phyloP scores from a whole-genome alignment of 139 green algal species.

The Chlamydomonas applanata region DNA sequence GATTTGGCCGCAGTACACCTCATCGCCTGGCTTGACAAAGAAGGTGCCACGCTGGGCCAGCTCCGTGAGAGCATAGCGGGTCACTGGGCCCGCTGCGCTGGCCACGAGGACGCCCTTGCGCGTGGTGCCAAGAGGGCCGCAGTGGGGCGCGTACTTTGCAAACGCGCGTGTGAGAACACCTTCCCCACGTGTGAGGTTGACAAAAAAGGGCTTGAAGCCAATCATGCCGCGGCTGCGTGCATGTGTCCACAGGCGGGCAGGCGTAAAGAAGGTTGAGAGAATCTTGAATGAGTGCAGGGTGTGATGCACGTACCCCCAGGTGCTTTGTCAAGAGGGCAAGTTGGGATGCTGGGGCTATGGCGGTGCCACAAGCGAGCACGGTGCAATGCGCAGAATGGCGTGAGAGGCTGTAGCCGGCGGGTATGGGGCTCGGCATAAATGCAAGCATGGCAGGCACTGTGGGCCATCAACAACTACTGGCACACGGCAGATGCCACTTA shows the following conservation, averaged over 20 bases:
- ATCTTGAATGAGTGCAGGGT: neutral
- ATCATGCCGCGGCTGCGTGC: constrained; percentile 74
- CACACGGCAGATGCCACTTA: too few species aligned
- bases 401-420: too few species aligned
- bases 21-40: constrained; percentile 62
- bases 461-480: too few species aligned
- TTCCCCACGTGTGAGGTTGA: constrained; percentile 70
- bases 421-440: too few species aligned
- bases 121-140: constrained; percentile 55
- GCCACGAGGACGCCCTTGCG: constrained; percentile 70
- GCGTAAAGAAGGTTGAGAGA: neutral
- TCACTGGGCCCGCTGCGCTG: constrained; percentile 47
- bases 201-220: constrained; percentile 73
- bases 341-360: constrained; percentile 23
- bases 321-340: neutral
- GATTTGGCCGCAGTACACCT: constrained; percentile 83
- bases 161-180: constrained; percentile 82
- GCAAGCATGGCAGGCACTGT: too few species aligned
- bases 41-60: constrained; percentile 77
- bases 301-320: neutral
- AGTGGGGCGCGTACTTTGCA: constrained; percentile 41
- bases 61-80: constrained; percentile 63
- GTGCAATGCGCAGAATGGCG: too few species aligned
- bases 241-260: constrained; percentile 50
- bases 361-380: too few species aligned